Percentiles rank a stretch among this genome's conserved stretches.
phyloP scores from a whole-genome alignment of 306 rosid species.

The Citrullus mucosospermus region DNA sequence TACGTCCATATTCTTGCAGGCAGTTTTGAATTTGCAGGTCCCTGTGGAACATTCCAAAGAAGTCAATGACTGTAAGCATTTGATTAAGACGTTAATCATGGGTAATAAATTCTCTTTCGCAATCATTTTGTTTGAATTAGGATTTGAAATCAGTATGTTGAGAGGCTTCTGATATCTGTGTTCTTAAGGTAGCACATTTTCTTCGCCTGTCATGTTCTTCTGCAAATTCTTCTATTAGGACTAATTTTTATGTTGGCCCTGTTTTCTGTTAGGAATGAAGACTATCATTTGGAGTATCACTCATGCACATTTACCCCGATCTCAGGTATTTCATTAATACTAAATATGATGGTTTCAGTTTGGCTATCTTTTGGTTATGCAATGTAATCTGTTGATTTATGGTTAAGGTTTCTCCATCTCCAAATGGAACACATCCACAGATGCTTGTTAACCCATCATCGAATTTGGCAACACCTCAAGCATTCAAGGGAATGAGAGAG shows the following conservation, averaged over 20 bases:
- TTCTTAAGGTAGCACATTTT: background rate
- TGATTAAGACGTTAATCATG: conserved; percentile 93
- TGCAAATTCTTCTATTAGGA: background rate
- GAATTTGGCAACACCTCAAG: conserved; percentile 63
- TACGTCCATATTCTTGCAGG: conserved; percentile 48
- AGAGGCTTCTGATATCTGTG: background rate
- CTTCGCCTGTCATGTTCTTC: background rate
- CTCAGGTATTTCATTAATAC: conserved; percentile 51
- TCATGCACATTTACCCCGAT: conserved; percentile 86
- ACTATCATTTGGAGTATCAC: conserved; percentile 98
- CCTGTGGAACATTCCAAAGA: conserved; percentile 91
- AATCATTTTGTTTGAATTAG: background rate
- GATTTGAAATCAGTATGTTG: background rate
- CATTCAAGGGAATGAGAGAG: conserved; percentile 92
- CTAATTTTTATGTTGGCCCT: background rate
- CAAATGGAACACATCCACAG: conserved; percentile 45
- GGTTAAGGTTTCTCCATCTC: conserved; percentile 38
- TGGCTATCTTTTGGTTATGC: conserved; percentile 13
- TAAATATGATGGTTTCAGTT: conserved; percentile 9
- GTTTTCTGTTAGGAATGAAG: conserved; percentile 75
- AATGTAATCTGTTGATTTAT: conserved; percentile 23
- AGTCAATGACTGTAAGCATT: conserved; percentile 86
- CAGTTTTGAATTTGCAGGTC: conserved; percentile 83
- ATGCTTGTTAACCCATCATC: conserved; percentile 67
- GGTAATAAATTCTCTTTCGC: conserved; percentile 45